A percentile compares a stretch with the other conserved stretches of the same genome.
phyloP scores from a whole-genome alignment of 2,329 filamentous ascomycete species.

The Fusarium kyushuense region DNA sequence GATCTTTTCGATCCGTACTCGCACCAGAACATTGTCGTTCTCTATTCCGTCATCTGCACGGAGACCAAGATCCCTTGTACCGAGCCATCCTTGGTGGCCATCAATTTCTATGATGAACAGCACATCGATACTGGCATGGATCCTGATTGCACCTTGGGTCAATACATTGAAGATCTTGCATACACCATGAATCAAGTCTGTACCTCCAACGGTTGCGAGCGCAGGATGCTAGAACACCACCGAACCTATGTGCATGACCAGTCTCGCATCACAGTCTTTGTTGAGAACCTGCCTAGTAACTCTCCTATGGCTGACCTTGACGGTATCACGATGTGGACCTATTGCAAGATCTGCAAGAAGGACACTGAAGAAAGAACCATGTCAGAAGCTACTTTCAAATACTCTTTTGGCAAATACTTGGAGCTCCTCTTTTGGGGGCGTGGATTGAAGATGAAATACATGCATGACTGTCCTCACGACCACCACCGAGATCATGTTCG shows the following conservation, averaged over 20 bases:
- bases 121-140: constrained; percentile 77
- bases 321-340: constrained; percentile 97
- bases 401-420: constrained; percentile 98
- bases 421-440: constrained; percentile 97
- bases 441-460: constrained; percentile 78
- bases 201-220: constrained; percentile 85
- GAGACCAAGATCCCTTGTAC: constrained; percentile 92
- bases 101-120: constrained; percentile 95
- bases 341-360: constrained; percentile 90
- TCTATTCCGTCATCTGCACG: constrained; percentile 95
- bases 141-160: constrained; percentile 91
- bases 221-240: constrained; percentile 91
- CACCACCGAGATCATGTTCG: constrained; percentile 91
- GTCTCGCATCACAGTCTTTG: constrained; percentile 90
- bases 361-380: constrained; percentile 91
- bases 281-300: constrained; percentile 70
- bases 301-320: constrained; percentile 58
- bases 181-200: constrained; percentile 81
- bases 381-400: constrained; percentile 96
- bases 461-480: constrained; percentile 84
- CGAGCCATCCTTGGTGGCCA: constrained; percentile 88
- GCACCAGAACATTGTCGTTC: constrained; percentile 94
- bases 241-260: constrained; percentile 97
- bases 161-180: constrained; percentile 94
- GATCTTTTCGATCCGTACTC: constrained; percentile 94